Evolutionary conservation across 139 green algal species (phyloP), one percentile per base, ranked within the genome.

Genomic region (Nannochloris sp.): DNA sequence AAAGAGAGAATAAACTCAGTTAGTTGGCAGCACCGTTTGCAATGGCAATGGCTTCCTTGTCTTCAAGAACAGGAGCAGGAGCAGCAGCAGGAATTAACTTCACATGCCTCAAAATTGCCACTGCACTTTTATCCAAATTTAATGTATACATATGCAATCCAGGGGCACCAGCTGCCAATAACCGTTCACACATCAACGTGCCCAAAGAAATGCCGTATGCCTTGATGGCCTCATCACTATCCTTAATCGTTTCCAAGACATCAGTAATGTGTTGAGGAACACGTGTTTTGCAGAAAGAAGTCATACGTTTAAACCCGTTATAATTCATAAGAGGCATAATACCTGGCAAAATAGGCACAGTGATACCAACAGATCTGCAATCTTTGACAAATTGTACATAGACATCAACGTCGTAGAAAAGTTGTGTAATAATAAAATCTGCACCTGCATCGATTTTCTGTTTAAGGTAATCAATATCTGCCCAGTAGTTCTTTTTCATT

Each of bases 281-380:
- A 55, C 82, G 71, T 3, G 90, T 96, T 74, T 97, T 97, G 85
- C 92, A 97, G 84, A 97, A 97, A 64, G 75, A 71, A 45, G 93
- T 98, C 92, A 98, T 98, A 69, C 92, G 82, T 81, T 96, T 95
- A 86, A 98, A 98, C 54, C 92, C 92, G 32, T 82, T 83, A 55
- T 98, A 97, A 0, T 84, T 94, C 81, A 93, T 92, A 80, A 98
- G 91, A 66, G 92, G 92, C 92, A 98, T 98, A 71, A 98, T 95
- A 61, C 92, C 88, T 57, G 92, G 92, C 44, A 98, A 68, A 76
- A 98, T 97, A 61, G 92, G 92, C 29, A 66, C 77, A 0, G 59
- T 83, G 79, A 98, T 97, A 69, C 88, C 92, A 29, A 87, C 61
- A n/a, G 32, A 71, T 31, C 74, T 59, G 71, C 85, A 92, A 66